These are phyloP conservation scores for Coffea humblotiana DNA, from an alignment of 305 asterid species.

Conservation along the genomic window DNA sequence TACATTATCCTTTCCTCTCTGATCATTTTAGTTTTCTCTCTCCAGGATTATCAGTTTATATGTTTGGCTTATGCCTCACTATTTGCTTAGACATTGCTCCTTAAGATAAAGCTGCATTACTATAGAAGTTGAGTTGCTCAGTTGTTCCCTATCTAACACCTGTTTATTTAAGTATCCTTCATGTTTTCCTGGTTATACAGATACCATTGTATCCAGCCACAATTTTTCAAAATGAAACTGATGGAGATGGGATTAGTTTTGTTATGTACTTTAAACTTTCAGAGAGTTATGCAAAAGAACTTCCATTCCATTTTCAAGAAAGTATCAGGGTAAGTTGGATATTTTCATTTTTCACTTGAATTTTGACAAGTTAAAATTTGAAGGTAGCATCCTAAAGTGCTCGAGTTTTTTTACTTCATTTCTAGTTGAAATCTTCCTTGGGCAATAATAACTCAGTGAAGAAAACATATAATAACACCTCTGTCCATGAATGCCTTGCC, in stretches of 20 bases:
- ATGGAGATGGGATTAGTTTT: constrained; percentile 94
- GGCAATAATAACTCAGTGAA: not conserved
- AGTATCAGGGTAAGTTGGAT: constrained; percentile 59
- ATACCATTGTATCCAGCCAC: constrained; percentile 85
- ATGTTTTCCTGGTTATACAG: constrained; percentile 41
- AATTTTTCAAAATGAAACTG: constrained; percentile 83
- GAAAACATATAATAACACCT: too few species aligned
- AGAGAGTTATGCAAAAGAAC: constrained; percentile 69
- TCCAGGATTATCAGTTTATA: not conserved
- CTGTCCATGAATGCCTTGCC: not conserved
- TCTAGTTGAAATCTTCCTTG: constrained; percentile 4
- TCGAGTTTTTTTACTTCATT: not conserved
- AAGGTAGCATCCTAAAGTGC: not conserved
- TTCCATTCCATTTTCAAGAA: constrained; percentile 81
- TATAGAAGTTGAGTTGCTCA: too few species aligned
- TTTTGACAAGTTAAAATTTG: not conserved
- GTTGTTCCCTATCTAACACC: not conserved
- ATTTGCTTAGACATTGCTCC: not conserved
- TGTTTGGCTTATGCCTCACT: not conserved
- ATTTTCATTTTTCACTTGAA: not conserved
- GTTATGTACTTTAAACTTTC: constrained; percentile 85
- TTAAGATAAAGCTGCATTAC: not conserved
- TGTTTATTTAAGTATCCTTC: not conserved
- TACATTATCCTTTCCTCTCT: too few species aligned
- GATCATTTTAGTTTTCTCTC: not conserved